Evolutionary conservation across 2,329 filamentous ascomycete species (phyloP), one percentile per base, ranked within the genome.

Genomic region (Aureobasidium leucospermi): DNA sequence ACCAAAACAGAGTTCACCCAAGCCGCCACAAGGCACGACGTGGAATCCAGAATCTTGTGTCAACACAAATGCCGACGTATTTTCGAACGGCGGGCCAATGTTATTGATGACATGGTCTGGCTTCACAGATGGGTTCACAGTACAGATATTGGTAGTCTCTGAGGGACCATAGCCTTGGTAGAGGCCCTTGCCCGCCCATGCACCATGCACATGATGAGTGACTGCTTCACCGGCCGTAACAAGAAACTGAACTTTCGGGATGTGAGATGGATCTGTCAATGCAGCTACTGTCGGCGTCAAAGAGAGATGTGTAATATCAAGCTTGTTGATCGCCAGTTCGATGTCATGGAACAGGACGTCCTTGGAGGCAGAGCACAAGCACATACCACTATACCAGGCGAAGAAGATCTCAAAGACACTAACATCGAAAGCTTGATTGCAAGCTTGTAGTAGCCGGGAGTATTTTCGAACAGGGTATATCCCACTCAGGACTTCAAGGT

Each of bases 351-450:
- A 90, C 0, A 95, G 73, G 1, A 83, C 80, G 65, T 94, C 88
- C 65, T 92, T 91, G 0, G 78, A 81, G 0, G 85, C 87, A 1
- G 88, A 83, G 68, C 89, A 96, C 11, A 96, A 77, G 62, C 86
- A 88, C 77, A 93, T 89, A 4, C 90, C 90, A 36, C 80, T 79
- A 48, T 82, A 81, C 87, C 90, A 95, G 0, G 90, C 79, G 66
- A 90, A 95, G 70, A 96, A 93, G 13, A 95, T 92, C 67, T 96
- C 91, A 68, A 95, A 95, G 0, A 95, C 88, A 0, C 90, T 95
- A 1, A 95, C 81, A 67, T 95, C 89, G 68, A 95, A 96, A 0
- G 87, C 87, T 67, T 91, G 88, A 0, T 89, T 93, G 67, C 88
- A 95, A 2, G 88, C 84, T 71, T 96, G 91, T 0, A 96, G 76